Percentiles rank a stretch among this genome's conserved stretches.
These are phyloP conservation scores for Myxozyma vanderwaltii DNA, from an alignment of 805 yeast species.

Conservation along the genomic window DNA sequence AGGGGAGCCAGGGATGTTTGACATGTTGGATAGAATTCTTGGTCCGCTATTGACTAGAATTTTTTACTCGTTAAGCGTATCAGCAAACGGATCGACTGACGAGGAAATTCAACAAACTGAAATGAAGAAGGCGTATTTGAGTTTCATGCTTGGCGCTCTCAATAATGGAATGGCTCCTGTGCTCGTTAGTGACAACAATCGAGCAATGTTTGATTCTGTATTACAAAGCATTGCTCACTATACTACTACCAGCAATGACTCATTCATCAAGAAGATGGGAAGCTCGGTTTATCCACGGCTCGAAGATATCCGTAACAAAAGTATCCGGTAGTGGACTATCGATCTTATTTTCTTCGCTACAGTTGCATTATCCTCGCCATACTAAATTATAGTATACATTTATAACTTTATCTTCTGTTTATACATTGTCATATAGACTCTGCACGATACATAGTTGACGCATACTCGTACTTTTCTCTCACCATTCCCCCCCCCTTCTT, in stretches of 20 bases:
- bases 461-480: too few species aligned
- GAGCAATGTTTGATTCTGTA: slow-evolving; percentile 21
- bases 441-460: too few species aligned
- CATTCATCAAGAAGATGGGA: slow-evolving; percentile 31
- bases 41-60: slow-evolving; percentile 62
- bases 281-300: slow-evolving; percentile 23
- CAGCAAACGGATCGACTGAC: slow-evolving; percentile 54
- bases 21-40: slow-evolving; percentile 69
- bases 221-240: slow-evolving; percentile 31
- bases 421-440: too few species aligned
- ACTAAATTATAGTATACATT: background rate
- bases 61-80: slow-evolving; percentile 25
- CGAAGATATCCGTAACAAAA: slow-evolving; percentile 13
- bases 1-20: slow-evolving; percentile 63
- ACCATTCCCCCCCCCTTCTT: too few species aligned
- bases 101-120: slow-evolving; percentile 62
- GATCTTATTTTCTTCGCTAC: background rate
- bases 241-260: slow-evolving; percentile 21
- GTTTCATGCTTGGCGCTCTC: slow-evolving; percentile 66
- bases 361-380: background rate
- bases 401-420: too few species aligned
- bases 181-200: slow-evolving; percentile 59
- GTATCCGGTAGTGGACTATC: background rate
- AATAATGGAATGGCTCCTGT: slow-evolving; percentile 79
- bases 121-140: slow-evolving; percentile 69